Evolutionary conservation across 495 filamentous ascomycete species (phyloP).

Genomic region (Platismatia glauca): DNA sequence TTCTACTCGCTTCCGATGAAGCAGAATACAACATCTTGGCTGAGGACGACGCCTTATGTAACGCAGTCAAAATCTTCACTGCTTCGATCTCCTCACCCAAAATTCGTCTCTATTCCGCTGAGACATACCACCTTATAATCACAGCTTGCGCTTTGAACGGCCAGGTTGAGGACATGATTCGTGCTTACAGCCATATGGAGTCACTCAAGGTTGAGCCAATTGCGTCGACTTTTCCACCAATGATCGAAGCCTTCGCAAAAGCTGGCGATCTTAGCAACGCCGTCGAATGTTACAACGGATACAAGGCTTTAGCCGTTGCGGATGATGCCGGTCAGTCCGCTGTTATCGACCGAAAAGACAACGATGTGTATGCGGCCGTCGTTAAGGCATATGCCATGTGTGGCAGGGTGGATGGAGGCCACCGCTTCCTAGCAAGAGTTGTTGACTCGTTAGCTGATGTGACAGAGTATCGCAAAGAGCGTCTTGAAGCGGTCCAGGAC

Average conservation of each 20-base stretch:
- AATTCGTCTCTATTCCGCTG: conserved; percentile 50
- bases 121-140: conserved; percentile 74
- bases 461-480: conserved; percentile 43
- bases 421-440: conserved; percentile 75
- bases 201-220: conserved; percentile 57
- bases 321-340: conserved; percentile 66
- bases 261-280: conserved; percentile 74
- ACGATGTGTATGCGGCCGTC: conserved; percentile 76
- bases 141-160: conserved; percentile 74
- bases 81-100: conserved; percentile 49
- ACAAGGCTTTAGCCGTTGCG: conserved; percentile 71
- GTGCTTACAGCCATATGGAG: conserved; percentile 86
- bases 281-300: conserved; percentile 93
- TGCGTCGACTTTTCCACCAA: conserved; percentile 73
- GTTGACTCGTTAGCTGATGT: conserved; percentile 49
- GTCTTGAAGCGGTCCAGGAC: conserved; percentile 52
- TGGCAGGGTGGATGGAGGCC: conserved; percentile 65
- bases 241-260: conserved; percentile 85
- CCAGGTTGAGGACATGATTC: conserved; percentile 76
- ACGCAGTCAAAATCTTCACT: conserved; percentile 79
- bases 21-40: conserved; percentile 70
- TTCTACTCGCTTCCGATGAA: conserved; percentile 81
- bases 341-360: conserved; percentile 67
- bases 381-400: conserved; percentile 78
- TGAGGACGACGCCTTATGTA: conserved; percentile 75